Evolutionary conservation across 129 eudicot species (phyloP).

Genomic region (Flaveria ramosissima): DNA sequence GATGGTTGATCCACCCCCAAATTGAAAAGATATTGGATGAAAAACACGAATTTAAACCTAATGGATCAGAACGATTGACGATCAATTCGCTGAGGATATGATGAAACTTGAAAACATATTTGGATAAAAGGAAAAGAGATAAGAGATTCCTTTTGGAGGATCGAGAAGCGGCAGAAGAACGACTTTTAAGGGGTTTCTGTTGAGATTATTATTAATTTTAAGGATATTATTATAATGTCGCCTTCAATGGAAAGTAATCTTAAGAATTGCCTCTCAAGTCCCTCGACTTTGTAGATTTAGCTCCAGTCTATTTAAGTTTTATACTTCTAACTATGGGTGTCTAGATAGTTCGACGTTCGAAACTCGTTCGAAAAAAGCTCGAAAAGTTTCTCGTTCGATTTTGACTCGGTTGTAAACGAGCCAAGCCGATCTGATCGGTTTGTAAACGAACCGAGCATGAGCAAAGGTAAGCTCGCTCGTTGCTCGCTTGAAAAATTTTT

Average conservation of each 20-base stretch:
- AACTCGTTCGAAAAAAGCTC: no score
- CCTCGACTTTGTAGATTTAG: not conserved
- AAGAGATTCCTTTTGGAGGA: constrained; percentile 34
- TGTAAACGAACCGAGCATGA: no score
- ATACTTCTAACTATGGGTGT: no score
- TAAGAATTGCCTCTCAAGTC: not conserved
- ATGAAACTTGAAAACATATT: not conserved
- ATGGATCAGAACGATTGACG: constrained; percentile 16
- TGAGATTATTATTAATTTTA: not conserved
- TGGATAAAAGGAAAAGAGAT: constrained; percentile 35
- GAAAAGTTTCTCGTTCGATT: no score
- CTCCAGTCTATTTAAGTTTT: not conserved
- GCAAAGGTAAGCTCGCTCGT: no score
- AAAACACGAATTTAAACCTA: constrained; percentile 10
- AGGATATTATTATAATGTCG: constrained; percentile 6
- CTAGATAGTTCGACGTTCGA: no score
- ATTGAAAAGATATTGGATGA: constrained; percentile 1
- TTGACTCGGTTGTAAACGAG: no score
- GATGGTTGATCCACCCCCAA: not conserved
- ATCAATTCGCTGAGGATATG: not conserved
- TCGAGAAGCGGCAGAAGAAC: constrained; percentile 29
- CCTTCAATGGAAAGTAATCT: not conserved
- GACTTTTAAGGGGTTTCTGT: constrained; percentile 31
- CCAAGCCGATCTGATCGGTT: no score
- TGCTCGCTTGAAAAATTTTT: no score